Evolutionary conservation across 495 filamentous ascomycete genomes (phyloP), one percentile per base, ranked within the genome.

Genomic region (Trichoderma parareesei): DNA sequence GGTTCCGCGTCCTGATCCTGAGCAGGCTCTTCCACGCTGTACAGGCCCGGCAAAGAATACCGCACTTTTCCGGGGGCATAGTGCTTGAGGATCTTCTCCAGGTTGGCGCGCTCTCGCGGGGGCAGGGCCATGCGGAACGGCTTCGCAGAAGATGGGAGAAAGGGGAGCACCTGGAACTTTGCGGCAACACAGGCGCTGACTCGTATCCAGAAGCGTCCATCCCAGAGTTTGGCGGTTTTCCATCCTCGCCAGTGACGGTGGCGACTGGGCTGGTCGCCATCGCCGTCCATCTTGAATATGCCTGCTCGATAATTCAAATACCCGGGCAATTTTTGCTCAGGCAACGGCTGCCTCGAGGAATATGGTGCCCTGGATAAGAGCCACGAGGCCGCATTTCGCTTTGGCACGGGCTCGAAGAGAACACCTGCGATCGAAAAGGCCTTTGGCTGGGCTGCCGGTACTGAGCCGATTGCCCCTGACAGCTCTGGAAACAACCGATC

Each of bases 151-250:
- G 75, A 71, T 14, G 49, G 46, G 33, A 78, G 71, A 65, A 87
- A 80, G 2, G 86, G 84, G 5, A 80, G 79, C 27, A 89, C 65
- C 11, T 75, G 57, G 1, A 88, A 35, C 3, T 69, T 62, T 64
- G 68, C 68, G 2, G 71, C 69, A 0, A 79, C 67, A 16, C 69
- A 71, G 66, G 81, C 78, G 16, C 70, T 67, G 11, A 91, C 48
- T 4, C 86, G 82, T 43, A 96, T 75, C 93, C 93, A 98, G 77
- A 83, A 96, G 9, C 93, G 83, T 10, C 88, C 83, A 71, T 98
- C 93, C 83, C 86, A 97, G 1, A 94, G 77, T 3, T 68, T 67
- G 82, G 81, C 86, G 0, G 65, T 40, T n/a, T 68, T 71, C 77
- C 75, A 73, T 4, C 70, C 40, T n/a, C 6, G 66, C 60, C 62